A percentile compares a stretch with the other conserved stretches of the same genome.
Evolutionary conservation across 495 filamentous ascomycete genomes (phyloP).

Genomic region (Jackrogersella minutella): DNA sequence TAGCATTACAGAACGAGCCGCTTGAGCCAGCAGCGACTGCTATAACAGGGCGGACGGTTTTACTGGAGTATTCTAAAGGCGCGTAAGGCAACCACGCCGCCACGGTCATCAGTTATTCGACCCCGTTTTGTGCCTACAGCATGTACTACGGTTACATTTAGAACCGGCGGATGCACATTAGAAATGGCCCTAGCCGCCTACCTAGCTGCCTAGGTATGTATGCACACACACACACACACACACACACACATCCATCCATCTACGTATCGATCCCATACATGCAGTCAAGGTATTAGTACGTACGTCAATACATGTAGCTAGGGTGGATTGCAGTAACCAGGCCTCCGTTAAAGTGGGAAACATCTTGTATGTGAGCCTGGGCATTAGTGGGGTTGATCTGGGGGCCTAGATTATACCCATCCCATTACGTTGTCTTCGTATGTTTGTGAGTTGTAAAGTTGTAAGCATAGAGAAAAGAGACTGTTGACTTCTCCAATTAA

Average conservation of each 20-base stretch:
- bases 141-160: slow-evolving; percentile 8
- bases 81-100: slow-evolving; percentile 30
- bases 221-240: too few species aligned
- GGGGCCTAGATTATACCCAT: background rate
- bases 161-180: background rate
- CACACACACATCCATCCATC: too few species aligned
- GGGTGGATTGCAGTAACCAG: background rate
- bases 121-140: background rate
- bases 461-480: background rate
- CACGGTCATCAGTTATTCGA: slow-evolving; percentile 3
- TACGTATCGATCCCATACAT: too few species aligned
- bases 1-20: slow-evolving; percentile 29
- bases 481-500: background rate
- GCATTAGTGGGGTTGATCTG: slow-evolving; percentile 1
- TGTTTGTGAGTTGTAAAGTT: background rate
- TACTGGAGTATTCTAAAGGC: slow-evolving; percentile 19
- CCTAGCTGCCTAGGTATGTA: background rate
- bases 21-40: slow-evolving; percentile 6
- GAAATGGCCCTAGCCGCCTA: background rate
- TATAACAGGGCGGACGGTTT: slow-evolving; percentile 26
- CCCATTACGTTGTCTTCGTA: background rate
- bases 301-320: too few species aligned
- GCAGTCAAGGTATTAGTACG: too few species aligned
- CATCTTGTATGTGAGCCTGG: background rate
- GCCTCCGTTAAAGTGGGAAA: background rate